Base-by-base conservation (phyloP, 257 asterid species). In the Capsicum baccatum region DNA sequence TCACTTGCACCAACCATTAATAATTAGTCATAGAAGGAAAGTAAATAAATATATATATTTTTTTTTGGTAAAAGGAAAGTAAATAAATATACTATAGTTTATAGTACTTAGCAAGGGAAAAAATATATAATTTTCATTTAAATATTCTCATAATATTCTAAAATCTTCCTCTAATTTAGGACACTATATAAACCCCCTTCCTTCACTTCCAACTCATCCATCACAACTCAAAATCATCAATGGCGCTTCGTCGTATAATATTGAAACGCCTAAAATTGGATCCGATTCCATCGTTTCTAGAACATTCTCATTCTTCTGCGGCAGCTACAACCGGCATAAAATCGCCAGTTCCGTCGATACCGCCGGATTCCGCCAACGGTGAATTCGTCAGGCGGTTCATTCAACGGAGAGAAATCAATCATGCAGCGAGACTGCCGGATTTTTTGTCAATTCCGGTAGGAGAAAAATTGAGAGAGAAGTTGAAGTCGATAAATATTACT, bases 371-470 rank as follows among this genome's bases (percentile, higher is more conserved):
- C 63, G 21, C 86, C 68, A 47, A 86, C 66, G 64, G 68, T 6
- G 91, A 88, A 10, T 86, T 93, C 63, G 83, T 86, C 89, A 84
- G 90, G 11, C 89, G 90, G 7, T 87, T 88, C 47, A 88, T 92
- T 85, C 97, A 90, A 73, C 91, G 86, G 5, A 91, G 95, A 12
- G 86, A 87, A 66, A 86, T 92, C 85, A 87, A 86, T 90, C 94
- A 88, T 74, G 84, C 91, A n/a, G 85, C 92, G 47, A 60, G 26
- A 83, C 62, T 90, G n/a, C 95, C 97, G 84, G 89, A 88, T 48
- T 87, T 89, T 86, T 88, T 92, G 48, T 63, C 91, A 2, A 84
- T 91, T 39, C 96, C 99, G 14, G 86, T 88, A 48, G 98, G 98
- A 3, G 95, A 93, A 0, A 90, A 88, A 79, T 92, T 94, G 81